A percentile compares a stretch with the other conserved stretches of the same genome.
Evolutionary conservation across 2,329 filamentous ascomycete genomes (phyloP).

Genomic region (Sclerotinia minor): DNA sequence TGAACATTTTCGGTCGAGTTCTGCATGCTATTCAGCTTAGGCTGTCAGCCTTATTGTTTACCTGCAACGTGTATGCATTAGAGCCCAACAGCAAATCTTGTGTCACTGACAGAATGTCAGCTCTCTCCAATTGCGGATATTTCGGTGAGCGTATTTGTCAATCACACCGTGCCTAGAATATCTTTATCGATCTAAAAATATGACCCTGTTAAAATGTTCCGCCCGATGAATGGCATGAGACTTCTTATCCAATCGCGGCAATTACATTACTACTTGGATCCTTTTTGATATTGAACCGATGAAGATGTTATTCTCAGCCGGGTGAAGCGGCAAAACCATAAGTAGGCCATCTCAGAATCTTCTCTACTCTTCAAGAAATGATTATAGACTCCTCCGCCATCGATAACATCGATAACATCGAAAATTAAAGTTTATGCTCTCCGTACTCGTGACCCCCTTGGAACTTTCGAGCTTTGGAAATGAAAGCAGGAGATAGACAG

Average conservation of each 20-base stretch:
- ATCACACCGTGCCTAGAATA: neutral
- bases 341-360: neutral
- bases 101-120: neutral
- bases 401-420: neutral
- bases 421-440: neutral
- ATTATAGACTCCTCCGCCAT: neutral
- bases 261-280: neutral
- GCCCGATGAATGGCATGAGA: conserved; percentile 13
- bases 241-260: neutral
- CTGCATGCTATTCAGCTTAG: neutral
- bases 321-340: neutral
- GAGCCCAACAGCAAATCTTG: conserved; percentile 12
- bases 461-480: neutral
- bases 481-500: neutral
- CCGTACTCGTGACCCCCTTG: neutral
- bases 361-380: neutral
- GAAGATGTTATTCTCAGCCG: conserved; percentile 10
- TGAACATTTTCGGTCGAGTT: conserved; percentile 13
- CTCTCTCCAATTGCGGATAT: neutral
- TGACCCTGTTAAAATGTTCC: neutral
- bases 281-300: neutral
- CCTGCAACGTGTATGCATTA: neutral
- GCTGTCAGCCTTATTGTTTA: conserved; percentile 12
- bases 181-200: neutral
- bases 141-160: conserved; percentile 12